Base-by-base conservation (phyloP, 805 yeast genomes). In the Kluyveromyces dobzhanskii region DNA sequence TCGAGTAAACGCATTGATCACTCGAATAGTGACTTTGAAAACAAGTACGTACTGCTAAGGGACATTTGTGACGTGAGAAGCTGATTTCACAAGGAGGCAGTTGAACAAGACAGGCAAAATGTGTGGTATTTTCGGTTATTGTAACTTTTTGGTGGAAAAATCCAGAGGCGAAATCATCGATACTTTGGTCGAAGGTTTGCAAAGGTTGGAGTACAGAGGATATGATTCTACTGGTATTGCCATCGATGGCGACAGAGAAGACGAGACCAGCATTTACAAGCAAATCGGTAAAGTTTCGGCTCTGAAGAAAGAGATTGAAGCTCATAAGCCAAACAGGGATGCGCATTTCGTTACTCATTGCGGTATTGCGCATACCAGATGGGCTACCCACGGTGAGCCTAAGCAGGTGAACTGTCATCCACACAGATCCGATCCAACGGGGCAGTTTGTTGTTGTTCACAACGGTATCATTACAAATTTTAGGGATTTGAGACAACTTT, bases 371-470 rank as follows among this genome's bases (percentile, higher is more conserved):
- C 99, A 92, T 66, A 92, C 99, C 11, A 84, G 99, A 71, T 92
- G 99, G 99, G 99, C 99, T 37, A 92, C 99, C 28, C 99, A 92
- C 64, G 99, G 99, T 64, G 85, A 80, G 54, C 97, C 97, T 42
- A 78, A 76, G 49, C 76, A 73, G 45, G 53, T 63, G 45, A 92
- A 92, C 70, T 92, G 97, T 61, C 99, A 92, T 62, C 99, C 99
- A 35, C 97, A 90, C 60, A 71, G 90, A 48, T 85, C 96, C 1
- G 98, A 86, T 61, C 73, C 75, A 8, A 64, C 65, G 33, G 81
- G 82, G 51, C 95, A 88, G 62, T 92, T 92, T 54, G 77, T 85
- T 32, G 80, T 92, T 47, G 97, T 92, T 38, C 99, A 92, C 70
- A 92, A 92, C 56, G 99, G 99, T 71, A 92, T 92, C 62, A 86